Evolutionary conservation across 148 eudicot species (phyloP).

Genomic region (Selenicereus undatus): DNA sequence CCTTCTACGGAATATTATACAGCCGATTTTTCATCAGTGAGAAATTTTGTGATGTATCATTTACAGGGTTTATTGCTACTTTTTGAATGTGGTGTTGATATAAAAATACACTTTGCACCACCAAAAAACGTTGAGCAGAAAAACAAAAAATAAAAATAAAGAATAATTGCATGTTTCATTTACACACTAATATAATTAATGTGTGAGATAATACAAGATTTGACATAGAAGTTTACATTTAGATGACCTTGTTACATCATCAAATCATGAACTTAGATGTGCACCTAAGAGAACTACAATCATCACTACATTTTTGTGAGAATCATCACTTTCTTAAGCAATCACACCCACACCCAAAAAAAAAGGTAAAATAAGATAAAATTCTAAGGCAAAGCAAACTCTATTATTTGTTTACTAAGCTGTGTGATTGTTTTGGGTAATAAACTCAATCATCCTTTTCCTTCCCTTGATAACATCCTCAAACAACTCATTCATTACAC

Average conservation of each 20-base stretch:
- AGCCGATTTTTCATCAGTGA: conserved; percentile 2
- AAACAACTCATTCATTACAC: conserved; percentile 34
- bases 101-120: no score
- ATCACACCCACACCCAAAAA: conserved; percentile 18
- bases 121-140: neutral
- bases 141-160: neutral
- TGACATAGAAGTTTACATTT: neutral
- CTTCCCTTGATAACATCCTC: conserved; percentile 41
- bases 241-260: neutral
- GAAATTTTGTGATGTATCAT: conserved; percentile 20
- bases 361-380: no score
- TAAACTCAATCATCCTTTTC: conserved; percentile 26
- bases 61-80: conserved; percentile 13
- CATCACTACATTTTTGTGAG: conserved; percentile 10
- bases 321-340: conserved; percentile 18
- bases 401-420: neutral
- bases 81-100: neutral
- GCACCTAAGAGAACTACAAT: conserved; percentile 8
- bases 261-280: neutral
- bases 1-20: conserved; percentile 6
- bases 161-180: neutral
- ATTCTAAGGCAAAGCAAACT: neutral
- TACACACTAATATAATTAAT: neutral
- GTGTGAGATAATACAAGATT: conserved; percentile 4
- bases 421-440: conserved; percentile 17